Percentiles rank a stretch among this genome's conserved stretches.
Conservation (phyloP, 23 red algal genomes). For the Gracilaria domingensis region DNA sequence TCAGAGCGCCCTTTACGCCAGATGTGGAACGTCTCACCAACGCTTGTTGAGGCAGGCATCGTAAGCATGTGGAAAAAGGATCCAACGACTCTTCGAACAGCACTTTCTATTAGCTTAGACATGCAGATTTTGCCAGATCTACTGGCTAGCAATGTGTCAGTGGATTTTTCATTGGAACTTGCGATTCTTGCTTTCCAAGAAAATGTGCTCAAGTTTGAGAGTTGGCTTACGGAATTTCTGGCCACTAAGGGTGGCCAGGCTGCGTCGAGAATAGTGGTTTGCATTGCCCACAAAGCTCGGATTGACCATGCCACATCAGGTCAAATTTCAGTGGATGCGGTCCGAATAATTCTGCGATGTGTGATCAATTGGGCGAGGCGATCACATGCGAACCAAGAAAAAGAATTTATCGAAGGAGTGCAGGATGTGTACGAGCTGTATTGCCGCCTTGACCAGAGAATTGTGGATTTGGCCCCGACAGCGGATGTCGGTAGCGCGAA, state of each 20-base stretch:
- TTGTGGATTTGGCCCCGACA: conserved; percentile 38
- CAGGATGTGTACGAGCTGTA: conserved; percentile 48
- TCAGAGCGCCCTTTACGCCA: conserved; percentile 42
- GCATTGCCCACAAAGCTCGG: conserved; percentile 64
- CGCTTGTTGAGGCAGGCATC: conserved; percentile 67
- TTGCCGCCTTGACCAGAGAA: conserved; percentile 23
- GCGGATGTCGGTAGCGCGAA: conserved; percentile 39
- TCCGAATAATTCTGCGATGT: conserved; percentile 65
- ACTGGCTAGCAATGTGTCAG: conserved; percentile 52
- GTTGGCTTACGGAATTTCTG: conserved; percentile 85
- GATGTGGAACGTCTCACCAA: conserved; percentile 61
- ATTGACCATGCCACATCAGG: conserved; percentile 5
- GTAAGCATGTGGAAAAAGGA: conserved; percentile 72
- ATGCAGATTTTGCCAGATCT: conserved; percentile 84
- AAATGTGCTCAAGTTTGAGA: conserved; percentile 89
- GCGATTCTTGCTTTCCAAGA: conserved; percentile 84
- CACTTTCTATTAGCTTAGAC: conserved; percentile 74
- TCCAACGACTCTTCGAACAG: conserved; percentile 42
- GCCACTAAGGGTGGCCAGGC: conserved; percentile 62
- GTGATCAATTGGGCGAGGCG: conserved; percentile 23
- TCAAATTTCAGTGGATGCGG: conserved; percentile 48
- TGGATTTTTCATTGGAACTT: conserved; percentile 92
- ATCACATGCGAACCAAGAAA: conserved; percentile 7
- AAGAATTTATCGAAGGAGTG: conserved; percentile 52
- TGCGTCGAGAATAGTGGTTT: conserved; percentile 62